A percentile compares a stretch with the other conserved stretches of the same genome.
These are phyloP conservation scores for Fusarium staphyleae DNA, from an alignment of 2,329 filamentous ascomycete genomes.

Conservation along the genomic window DNA sequence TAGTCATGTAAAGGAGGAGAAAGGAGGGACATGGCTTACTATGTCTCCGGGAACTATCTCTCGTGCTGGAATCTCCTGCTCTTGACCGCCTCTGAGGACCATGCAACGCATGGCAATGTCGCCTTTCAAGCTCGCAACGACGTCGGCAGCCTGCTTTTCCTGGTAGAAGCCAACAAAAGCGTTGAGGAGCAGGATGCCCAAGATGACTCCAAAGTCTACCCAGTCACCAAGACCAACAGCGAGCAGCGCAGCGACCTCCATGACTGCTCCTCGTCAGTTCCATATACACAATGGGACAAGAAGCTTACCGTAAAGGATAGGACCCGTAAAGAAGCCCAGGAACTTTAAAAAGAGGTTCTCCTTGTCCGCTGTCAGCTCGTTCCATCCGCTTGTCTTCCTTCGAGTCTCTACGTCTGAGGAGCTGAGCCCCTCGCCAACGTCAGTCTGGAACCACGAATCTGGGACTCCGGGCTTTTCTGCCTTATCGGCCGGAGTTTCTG, in stretches of 20 bases:
- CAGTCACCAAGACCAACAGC: conserved; percentile 25
- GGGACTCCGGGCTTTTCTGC: conserved; percentile 9
- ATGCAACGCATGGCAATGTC: conserved; percentile 31
- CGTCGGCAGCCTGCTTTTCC: conserved; percentile 26
- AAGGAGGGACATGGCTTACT: neutral
- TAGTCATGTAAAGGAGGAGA: accelerated
- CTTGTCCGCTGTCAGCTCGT: conserved; percentile 23
- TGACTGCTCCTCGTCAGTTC: conserved; percentile 7
- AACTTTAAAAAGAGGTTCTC: conserved; percentile 18
- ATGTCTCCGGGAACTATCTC: conserved; percentile 21
- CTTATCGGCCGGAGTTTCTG: neutral
- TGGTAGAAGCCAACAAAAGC: conserved; percentile 30
- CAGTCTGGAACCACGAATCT: conserved; percentile 24
- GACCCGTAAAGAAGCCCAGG: neutral
- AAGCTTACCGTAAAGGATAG: conserved; percentile 25
- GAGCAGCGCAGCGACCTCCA: conserved; percentile 25
- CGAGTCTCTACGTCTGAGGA: conserved; percentile 20
- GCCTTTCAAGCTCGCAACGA: conserved; percentile 22
- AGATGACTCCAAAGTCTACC: conserved; percentile 26
- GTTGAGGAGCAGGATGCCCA: conserved; percentile 26
- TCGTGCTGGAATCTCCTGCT: conserved; percentile 19
- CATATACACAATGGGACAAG: accelerated
- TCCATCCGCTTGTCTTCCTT: conserved; percentile 19
- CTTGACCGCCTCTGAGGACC: conserved; percentile 10
- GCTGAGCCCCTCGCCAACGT: conserved; percentile 6